phyloP scores from a whole-genome alignment of 202 grass and related monocot genomes.

The Eragrostis tef region DNA sequence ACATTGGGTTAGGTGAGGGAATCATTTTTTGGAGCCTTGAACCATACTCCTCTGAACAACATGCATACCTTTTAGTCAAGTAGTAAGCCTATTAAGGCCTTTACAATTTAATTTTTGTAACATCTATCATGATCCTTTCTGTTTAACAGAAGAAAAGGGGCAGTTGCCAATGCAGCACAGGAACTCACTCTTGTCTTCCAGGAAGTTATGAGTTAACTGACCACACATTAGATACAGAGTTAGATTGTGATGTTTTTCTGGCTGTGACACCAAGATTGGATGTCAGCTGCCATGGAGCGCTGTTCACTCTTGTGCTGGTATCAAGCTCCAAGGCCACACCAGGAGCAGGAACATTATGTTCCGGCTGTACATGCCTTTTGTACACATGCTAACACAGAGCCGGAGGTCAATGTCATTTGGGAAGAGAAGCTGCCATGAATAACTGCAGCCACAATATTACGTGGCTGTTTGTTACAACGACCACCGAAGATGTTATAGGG shows the following conservation, averaged over 20 bases:
- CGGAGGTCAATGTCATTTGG: slow-evolving; percentile 30
- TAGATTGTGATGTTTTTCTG: slow-evolving; percentile 36
- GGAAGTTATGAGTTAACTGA: slow-evolving; percentile 75
- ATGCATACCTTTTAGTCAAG: background rate
- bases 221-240: slow-evolving; percentile 40
- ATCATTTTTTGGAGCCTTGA: background rate
- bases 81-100: background rate
- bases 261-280: slow-evolving; percentile 25
- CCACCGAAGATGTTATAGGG: slow-evolving; percentile 2
- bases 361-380: slow-evolving; percentile 39
- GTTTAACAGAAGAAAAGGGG: slow-evolving; percentile 85
- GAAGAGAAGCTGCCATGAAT: slow-evolving; percentile 37
- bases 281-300: slow-evolving; percentile 30
- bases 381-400: slow-evolving; percentile 56
- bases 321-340: slow-evolving; percentile 40
- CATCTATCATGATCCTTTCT: slow-evolving; percentile 23
- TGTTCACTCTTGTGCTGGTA: background rate
- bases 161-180: slow-evolving; percentile 72
- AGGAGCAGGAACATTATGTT: slow-evolving; percentile 35
- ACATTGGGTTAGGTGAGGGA: background rate
- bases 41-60: background rate
- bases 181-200: slow-evolving; percentile 88
- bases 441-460: slow-evolving; percentile 24
- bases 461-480: background rate
- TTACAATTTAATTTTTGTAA: slow-evolving; percentile 23